Base-by-base conservation (phyloP, 306 rosid species). In the Aeschynomene evenia region DNA sequence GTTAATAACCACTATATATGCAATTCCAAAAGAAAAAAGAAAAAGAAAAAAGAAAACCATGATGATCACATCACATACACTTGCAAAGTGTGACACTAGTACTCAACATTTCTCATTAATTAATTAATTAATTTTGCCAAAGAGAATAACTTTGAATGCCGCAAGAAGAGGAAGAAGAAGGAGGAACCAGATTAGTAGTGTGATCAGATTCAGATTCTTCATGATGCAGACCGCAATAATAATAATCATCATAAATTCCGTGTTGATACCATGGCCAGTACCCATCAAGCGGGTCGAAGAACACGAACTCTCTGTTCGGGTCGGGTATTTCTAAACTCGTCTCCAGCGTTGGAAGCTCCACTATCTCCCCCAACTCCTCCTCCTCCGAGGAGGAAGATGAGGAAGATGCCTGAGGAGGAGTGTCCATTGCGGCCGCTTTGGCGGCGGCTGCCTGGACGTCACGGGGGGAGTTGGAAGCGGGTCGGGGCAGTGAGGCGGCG, bases 391-490 rank as follows among this genome's bases (percentile, higher is more conserved):
- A 66, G 1, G 74, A 72, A 2, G 80, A 54, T 0, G 79, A 64
- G 0, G 73, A 24, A 0, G 70, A 26, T 6, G 75, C 48, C 0
- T 83, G 61, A 0, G 70, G 62, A 7, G 40, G 54, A 1, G 77
- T 76, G 1, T 75, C 88, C 97, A 94, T 91, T 10, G 89, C 70
- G 0, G 99, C 97, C 18, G 99, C 99, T 53, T 88, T 84, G 1
- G 89, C 62, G 0, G 99, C 99, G 4, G 98, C 98, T 2, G 90
- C 87, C 53, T 94, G 98, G 12, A 94, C 96, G 16, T 94, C 96
- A 1, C 83, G 81, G 2, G 98, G 98, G 1, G 95, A 82, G 81
- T 54, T 80, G 21, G 98, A 90, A 0, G 57, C 84, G 8, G 98
- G 98, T 3, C 91, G 89, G 18, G 98, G 98, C 43, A 94, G 71